Base-by-base conservation (phyloP, 352 stramenopile genomes). In the Phytophthora hibernalis region DNA sequence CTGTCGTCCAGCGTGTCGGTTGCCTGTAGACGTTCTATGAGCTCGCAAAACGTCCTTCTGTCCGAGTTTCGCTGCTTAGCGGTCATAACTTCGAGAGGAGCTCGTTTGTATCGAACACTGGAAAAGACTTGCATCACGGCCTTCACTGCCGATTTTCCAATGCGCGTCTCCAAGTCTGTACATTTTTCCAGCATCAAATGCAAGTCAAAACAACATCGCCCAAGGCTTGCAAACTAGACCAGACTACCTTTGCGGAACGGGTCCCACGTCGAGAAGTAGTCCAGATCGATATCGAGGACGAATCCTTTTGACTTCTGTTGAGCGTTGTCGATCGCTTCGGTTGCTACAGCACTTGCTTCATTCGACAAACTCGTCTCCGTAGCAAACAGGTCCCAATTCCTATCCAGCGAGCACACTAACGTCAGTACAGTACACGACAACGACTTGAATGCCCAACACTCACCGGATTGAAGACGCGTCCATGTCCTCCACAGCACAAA, bases 211-310 rank as follows among this genome's bases (percentile, higher is more conserved):
- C 33, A 49, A 10, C 48, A 6, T 16, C 50, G 7, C 3, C 31
- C 26, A 18, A 8, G 4, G 26, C 2, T 42, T 13, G 1, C n/a
- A 11, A 31, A 30, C 4, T 21, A 52, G 13, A 13, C 13, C 18
- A 45, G 51, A 18, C 4, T 40, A 88, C 83, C 79, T 84, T 77
- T 80, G 11, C 74, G 80, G 48, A 97, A 97, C 7, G 90, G 90
- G 35, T 95, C 90, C 82, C 86, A 91, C 5, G 88, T 95, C 16
- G 87, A 95, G 63, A 96, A 97, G 64, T 94, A 97, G 72, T 97
- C 90, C n/a, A 97, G 61, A 65, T 95, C 92, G 26, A 97, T 87
- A 57, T 97, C 90, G 0, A 97, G 58, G 6, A 97, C 47, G 49
- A 76, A 96, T 13, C 61, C 63, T 47, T 77, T 81, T n/a, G 65